These are phyloP conservation scores for Colletotrichum navitas DNA, from an alignment of 2,329 filamentous ascomycete genomes.

Conservation along the genomic window DNA sequence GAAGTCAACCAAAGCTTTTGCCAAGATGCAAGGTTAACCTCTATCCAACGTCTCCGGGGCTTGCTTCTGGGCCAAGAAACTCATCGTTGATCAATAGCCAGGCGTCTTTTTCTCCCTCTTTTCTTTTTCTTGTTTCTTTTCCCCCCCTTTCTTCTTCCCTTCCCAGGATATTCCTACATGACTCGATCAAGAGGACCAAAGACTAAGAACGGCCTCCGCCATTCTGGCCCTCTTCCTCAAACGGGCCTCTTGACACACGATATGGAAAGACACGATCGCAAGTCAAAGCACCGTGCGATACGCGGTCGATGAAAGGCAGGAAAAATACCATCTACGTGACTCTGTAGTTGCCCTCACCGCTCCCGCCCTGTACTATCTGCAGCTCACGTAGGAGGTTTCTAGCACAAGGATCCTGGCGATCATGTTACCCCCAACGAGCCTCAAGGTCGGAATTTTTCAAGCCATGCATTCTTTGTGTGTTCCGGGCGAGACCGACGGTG, in stretches of 20 bases:
- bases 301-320: not conserved
- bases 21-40: not conserved
- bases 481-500: too few species aligned
- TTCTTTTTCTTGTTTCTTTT: too few species aligned
- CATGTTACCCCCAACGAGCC: not conserved
- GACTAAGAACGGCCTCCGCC: not conserved
- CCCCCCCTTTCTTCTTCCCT: too few species aligned
- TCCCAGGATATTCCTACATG: not conserved
- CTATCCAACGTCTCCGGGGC: not conserved
- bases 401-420: not conserved
- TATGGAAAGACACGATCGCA: not conserved
- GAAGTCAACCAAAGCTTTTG: not conserved
- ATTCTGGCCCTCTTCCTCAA: not conserved
- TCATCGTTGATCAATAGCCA: not conserved
- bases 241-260: not conserved
- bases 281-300: not conserved
- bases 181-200: not conserved
- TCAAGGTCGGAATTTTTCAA: not conserved
- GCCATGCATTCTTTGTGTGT: not conserved
- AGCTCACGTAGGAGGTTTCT: not conserved
- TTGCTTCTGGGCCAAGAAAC: not conserved
- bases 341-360: not conserved
- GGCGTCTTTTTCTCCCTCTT: not conserved
- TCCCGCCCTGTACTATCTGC: too few species aligned
- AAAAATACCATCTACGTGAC: not conserved